These are phyloP conservation scores for Talaromyces ruber DNA, from an alignment of 495 filamentous ascomycete genomes.

Conservation along the genomic window DNA sequence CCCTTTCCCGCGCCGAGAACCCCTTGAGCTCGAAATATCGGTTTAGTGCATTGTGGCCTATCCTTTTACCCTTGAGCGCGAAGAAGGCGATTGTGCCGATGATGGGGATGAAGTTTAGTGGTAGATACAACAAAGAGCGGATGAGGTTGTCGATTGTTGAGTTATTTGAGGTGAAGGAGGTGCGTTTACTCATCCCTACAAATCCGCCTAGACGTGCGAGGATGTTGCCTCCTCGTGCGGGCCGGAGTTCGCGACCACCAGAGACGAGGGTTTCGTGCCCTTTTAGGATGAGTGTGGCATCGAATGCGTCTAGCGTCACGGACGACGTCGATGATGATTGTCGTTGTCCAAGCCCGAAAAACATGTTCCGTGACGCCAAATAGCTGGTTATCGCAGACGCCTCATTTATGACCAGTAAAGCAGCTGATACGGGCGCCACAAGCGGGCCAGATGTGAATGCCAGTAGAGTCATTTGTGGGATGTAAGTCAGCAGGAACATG, in stretches of 20 bases:
- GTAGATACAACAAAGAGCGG: slow-evolving; percentile 68
- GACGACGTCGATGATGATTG: neutral
- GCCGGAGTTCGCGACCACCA: slow-evolving; percentile 63
- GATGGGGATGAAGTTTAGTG: slow-evolving; percentile 85
- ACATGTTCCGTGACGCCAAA: neutral
- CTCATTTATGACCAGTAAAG: slow-evolving; percentile 72
- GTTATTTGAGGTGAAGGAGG: slow-evolving; percentile 34
- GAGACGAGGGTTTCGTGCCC: slow-evolving; percentile 51
- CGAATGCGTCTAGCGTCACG: slow-evolving; percentile 67
- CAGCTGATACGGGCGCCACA: slow-evolving; percentile 62
- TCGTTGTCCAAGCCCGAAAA: neutral
- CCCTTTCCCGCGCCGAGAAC: slow-evolving; percentile 52
- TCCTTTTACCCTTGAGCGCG: slow-evolving; percentile 55
- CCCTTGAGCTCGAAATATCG: slow-evolving; percentile 87
- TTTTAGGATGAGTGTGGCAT: slow-evolving; percentile 60
- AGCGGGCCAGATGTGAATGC: slow-evolving; percentile 77
- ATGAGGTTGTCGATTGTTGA: slow-evolving; percentile 30
- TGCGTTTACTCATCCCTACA: slow-evolving; percentile 36
- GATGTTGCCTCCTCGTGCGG: slow-evolving; percentile 33
- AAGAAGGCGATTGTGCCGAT: slow-evolving; percentile 79
- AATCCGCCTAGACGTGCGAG: slow-evolving; percentile 67
- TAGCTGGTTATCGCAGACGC: slow-evolving; percentile 59
- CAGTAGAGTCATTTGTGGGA: slow-evolving; percentile 77
- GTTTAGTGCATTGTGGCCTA: slow-evolving; percentile 43
- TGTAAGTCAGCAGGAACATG: slow-evolving; percentile 86